Evolutionary conservation across 2,329 filamentous ascomycete genomes (phyloP).

Genomic region (Chalaropsis ovoidea): DNA sequence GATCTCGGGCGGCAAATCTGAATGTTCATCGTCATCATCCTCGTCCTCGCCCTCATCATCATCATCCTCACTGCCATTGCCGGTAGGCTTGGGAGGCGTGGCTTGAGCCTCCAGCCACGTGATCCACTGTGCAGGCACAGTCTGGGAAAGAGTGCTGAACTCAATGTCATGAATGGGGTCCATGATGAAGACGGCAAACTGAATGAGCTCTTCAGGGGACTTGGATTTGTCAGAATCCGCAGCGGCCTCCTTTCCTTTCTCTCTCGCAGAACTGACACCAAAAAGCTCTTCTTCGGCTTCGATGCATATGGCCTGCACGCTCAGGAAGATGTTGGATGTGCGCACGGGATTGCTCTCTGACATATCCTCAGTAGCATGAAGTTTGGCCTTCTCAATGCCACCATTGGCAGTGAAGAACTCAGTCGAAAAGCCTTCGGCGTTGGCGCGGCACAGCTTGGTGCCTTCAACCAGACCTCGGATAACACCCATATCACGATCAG

Average conservation of each 20-base stretch:
- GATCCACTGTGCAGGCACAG: conserved; percentile 74
- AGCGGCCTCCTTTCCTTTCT: conserved; percentile 43
- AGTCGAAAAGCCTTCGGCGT: conserved; percentile 73
- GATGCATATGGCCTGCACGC: conserved; percentile 77
- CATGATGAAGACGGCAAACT: conserved; percentile 68
- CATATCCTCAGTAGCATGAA: conserved; percentile 65
- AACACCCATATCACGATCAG: conserved; percentile 64
- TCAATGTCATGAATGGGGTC: conserved; percentile 88
- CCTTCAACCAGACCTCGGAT: conserved; percentile 76
- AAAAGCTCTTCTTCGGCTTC: conserved; percentile 59
- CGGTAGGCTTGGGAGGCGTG: background rate
- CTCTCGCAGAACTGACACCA: conserved; percentile 39
- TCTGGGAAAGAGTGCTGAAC: conserved; percentile 73
- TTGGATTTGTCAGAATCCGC: conserved; percentile 38
- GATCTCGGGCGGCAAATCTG: conserved; percentile 34
- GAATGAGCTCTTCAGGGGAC: conserved; percentile 51
- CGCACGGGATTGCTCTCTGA: conserved; percentile 82
- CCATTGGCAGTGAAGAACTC: conserved; percentile 75
- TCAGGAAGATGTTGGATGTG: conserved; percentile 87
- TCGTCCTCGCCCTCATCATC: too few species aligned
- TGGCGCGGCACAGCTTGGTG: conserved; percentile 81
- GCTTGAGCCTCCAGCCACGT: conserved; percentile 77
- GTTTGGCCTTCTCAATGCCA: conserved; percentile 69
- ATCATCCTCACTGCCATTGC: background rate
- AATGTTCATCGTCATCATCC: conserved; percentile 32